A percentile compares a stretch with the other conserved stretches of the same genome.
phyloP scores from a whole-genome alignment of 192 early-diverging fungal genomes.

The Backusella parvicylindrica region DNA sequence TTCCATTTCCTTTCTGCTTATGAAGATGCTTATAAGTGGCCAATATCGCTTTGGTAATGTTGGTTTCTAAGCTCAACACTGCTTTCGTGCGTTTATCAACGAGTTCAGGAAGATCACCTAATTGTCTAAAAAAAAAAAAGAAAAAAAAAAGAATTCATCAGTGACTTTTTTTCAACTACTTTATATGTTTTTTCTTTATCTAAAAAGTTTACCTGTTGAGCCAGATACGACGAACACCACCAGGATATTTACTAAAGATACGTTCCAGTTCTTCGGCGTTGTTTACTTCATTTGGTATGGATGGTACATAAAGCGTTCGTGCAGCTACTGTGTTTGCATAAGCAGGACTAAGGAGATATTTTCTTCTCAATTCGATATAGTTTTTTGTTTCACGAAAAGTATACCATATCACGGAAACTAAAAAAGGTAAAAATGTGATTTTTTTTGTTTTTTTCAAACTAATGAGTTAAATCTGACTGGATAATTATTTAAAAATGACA shows the following conservation, averaged over 20 bases:
- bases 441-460: too few species aligned
- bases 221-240: conserved; percentile 64
- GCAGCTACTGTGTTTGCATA: conserved; percentile 45
- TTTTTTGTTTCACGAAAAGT: conserved; percentile 57
- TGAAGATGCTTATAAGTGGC: conserved; percentile 27
- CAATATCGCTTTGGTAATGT: conserved; percentile 46
- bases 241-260: conserved; percentile 63
- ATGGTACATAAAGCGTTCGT: conserved; percentile 64
- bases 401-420: conserved; percentile 40
- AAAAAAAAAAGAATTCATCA: neutral
- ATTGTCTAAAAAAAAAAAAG: conserved; percentile 31
- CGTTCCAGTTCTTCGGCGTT: conserved; percentile 41
- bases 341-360: conserved; percentile 52
- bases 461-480: neutral
- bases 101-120: conserved; percentile 42
- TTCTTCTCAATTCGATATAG: conserved; percentile 62
- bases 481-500: neutral
- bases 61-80: conserved; percentile 47
- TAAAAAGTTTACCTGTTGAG: conserved; percentile 46
- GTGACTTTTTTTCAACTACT: neutral
- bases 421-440: neutral
- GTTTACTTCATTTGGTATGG: conserved; percentile 64
- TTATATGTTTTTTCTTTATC: neutral
- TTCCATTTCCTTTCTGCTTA: conserved; percentile 27
- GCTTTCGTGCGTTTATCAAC: conserved; percentile 50